phyloP scores from a whole-genome alignment of 2,329 filamentous ascomycete species.

The Thelonectria blattea region DNA sequence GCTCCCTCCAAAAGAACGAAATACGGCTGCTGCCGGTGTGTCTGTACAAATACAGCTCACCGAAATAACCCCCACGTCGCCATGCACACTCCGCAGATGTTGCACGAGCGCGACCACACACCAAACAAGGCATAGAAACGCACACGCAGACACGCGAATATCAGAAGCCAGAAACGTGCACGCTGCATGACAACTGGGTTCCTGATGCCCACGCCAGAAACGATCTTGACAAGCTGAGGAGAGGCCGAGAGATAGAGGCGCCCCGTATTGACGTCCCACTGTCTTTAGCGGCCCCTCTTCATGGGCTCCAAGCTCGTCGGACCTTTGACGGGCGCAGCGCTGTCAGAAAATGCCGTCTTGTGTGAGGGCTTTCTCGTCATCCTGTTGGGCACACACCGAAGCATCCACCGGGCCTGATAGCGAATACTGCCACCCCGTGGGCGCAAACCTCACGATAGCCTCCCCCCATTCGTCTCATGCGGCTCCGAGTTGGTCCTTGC shows the following conservation, averaged over 20 bases:
- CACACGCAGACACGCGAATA: conserved; percentile 9
- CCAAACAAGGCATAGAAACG: conserved; percentile 9
- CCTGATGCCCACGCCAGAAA: background rate
- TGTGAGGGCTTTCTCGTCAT: conserved; percentile 21
- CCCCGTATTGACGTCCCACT: conserved; percentile 15
- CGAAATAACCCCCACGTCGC: conserved; percentile 19
- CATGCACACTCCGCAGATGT: conserved; percentile 5
- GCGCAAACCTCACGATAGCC: conserved; percentile 22
- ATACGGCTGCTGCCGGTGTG: conserved; percentile 9
- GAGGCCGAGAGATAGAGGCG: conserved; percentile 4
- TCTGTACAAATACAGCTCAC: conserved; percentile 10
- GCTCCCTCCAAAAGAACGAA: background rate
- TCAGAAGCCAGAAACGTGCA: conserved; percentile 5
- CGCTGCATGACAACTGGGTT: conserved; percentile 2
- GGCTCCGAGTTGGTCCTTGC: conserved; percentile 17
- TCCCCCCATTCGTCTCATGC: conserved; percentile 13
- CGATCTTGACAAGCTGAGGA: conserved; percentile 6
- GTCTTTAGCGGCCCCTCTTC: conserved; percentile 8
- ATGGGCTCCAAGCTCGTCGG: background rate
- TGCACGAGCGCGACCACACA: conserved; percentile 1
- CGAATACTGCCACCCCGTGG: conserved; percentile 18
- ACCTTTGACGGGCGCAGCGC: conserved; percentile 15
- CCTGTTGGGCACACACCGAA: conserved; percentile 27
- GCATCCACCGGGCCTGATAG: conserved; percentile 22
- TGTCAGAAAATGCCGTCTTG: conserved; percentile 9